Percentiles rank a stretch among this genome's conserved stretches.
Evolutionary conservation across 768 basidiomycete genomes (phyloP).

Genomic region (Collybia nuda): DNA sequence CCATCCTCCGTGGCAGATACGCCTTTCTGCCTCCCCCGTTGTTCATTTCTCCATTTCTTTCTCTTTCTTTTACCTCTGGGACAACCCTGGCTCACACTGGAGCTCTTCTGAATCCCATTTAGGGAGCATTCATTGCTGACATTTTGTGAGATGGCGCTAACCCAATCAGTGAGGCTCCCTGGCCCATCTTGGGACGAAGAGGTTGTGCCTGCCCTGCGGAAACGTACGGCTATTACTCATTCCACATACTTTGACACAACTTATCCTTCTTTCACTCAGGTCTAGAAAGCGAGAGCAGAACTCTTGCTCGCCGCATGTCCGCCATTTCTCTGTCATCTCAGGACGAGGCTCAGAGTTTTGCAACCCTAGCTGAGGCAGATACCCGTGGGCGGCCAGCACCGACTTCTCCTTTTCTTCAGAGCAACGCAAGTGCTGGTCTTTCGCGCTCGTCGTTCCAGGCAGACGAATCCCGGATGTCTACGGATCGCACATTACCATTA

Average conservation of each 20-base stretch:
- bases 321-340: slow-evolving; percentile 63
- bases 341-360: slow-evolving; percentile 40
- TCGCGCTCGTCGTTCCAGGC: slow-evolving; percentile 11
- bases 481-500: slow-evolving; percentile 11
- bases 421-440: slow-evolving; percentile 13
- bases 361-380: slow-evolving; percentile 13
- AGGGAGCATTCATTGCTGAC: not conserved
- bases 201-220: slow-evolving; percentile 78
- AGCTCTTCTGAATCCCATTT: not conserved
- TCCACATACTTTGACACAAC: slow-evolving; percentile 8
- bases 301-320: slow-evolving; percentile 76
- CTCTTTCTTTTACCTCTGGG: not conserved
- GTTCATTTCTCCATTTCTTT: not conserved
- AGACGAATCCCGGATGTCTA: slow-evolving; percentile 10
- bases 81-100: not conserved
- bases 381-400: slow-evolving; percentile 1
- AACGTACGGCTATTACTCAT: slow-evolving; percentile 50
- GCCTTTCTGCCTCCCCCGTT: not conserved
- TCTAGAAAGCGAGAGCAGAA: slow-evolving; percentile 76
- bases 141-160: slow-evolving; percentile 34
- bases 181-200: slow-evolving; percentile 77
- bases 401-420: slow-evolving; percentile 20
- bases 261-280: slow-evolving; percentile 41
- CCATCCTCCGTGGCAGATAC: not conserved
- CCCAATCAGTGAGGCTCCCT: slow-evolving; percentile 39